Conservation (phyloP, 1,284 basidiomycete species). For the Lentinula novae-zelandiae region DNA sequence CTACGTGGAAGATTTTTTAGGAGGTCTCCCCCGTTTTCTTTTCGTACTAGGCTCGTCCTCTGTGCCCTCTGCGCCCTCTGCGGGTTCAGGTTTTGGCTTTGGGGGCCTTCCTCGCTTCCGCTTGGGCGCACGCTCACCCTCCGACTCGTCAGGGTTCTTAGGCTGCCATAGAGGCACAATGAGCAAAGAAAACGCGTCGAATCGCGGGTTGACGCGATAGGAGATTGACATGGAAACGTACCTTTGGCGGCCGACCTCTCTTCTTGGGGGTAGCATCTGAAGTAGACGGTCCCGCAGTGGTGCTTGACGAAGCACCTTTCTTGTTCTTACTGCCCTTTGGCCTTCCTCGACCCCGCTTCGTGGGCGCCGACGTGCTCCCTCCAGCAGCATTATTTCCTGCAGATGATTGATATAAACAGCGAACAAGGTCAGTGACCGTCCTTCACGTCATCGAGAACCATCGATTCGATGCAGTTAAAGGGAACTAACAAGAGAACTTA, state of each 20-base stretch:
- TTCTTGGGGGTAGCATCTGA: constrained; percentile 37
- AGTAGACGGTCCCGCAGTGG: constrained; percentile 34
- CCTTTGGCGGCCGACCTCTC: constrained; percentile 77
- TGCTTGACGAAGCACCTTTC: constrained; percentile 43
- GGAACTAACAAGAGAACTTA: constrained; percentile 22
- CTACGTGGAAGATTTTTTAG: constrained; percentile 42
- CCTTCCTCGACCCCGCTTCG: constrained; percentile 72
- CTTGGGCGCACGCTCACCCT: constrained; percentile 53
- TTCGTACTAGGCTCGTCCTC: constrained; percentile 43
- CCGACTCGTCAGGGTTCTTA: constrained; percentile 48
- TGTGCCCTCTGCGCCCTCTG: constrained; percentile 36
- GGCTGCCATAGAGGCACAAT: constrained; percentile 38
- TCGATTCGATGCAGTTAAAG: constrained; percentile 17
- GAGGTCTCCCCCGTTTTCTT: constrained; percentile 71
- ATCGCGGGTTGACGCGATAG: constrained; percentile 12
- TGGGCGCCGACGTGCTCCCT: constrained; percentile 24
- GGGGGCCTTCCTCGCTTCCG: constrained; percentile 71
- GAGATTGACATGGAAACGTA: constrained; percentile 28
- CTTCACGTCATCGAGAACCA: constrained; percentile 13
- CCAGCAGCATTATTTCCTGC: constrained; percentile 21
- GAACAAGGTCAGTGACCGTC: constrained; percentile 21
- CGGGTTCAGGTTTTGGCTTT: constrained; percentile 53
- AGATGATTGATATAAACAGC: constrained; percentile 12
- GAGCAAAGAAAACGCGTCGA: constrained; percentile 22
- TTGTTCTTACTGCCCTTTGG: constrained; percentile 84